Base-by-base conservation (phyloP, 139 green algal species). In the Yamagishiella unicocca region DNA sequence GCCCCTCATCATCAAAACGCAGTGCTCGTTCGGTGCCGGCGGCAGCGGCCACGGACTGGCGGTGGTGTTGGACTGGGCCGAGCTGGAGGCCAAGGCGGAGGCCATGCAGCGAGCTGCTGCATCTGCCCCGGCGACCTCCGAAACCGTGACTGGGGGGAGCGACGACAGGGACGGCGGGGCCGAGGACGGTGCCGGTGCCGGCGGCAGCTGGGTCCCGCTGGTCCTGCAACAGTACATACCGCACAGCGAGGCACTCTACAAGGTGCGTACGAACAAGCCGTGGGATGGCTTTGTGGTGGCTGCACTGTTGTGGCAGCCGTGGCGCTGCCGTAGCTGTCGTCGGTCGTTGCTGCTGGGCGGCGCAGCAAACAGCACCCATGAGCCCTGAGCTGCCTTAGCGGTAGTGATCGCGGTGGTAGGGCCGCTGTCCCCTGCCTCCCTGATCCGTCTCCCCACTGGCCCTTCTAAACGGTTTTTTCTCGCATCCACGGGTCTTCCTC, bases 171-270 rank as follows among this genome's bases (percentile, higher is more conserved):
- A 3, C 7, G 45, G 27, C 12, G 46, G 73, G 43, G 43, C n/a
- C 31, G 24, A 43, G 45, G 35, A 21, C 27, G 66, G 3, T 25
- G 31, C 2, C 29, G 54, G 55, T n/a, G 45, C 54, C 8, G 46
- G 35, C 4, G 24, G 42, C 4, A 21, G 45, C n/a, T 87, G 81
- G 81, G 33, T 76, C 24, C 88, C 88, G 27, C 46, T 87, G 2
- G 82, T 91, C 35, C 27, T 89, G 33, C 88, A 91, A 82, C 74
- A 89, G 75, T 91, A 79, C 75, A 54, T 91, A 25, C 75, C 88
- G 29, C 88, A 91, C 82, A 76, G 22, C 0, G 33, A 79, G 0
- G 75, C 35, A 17, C 75, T 91, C 66, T 89, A 91, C 66, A 91
- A 91, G 88, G 88, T 88, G 54, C 7, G 80, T n/a, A n/a, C n/a